Base-by-base conservation (phyloP, 2,329 filamentous ascomycete genomes). In the Sarocladium brachiariae region DNA sequence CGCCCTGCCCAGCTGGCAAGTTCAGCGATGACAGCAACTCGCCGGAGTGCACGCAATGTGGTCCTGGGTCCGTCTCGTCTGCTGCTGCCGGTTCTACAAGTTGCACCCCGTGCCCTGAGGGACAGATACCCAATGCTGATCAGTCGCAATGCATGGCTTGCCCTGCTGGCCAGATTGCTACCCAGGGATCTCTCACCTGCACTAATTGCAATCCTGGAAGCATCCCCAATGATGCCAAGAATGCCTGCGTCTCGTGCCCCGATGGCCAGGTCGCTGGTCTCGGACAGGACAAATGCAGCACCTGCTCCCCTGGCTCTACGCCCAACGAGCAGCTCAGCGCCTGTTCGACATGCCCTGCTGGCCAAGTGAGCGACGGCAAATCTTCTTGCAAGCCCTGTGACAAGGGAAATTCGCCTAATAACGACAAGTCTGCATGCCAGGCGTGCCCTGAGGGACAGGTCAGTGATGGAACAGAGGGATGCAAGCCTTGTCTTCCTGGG, bases 161-260 rank as follows among this genome's bases (percentile, higher is more conserved):
- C 30, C 23, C 27, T 46, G 41, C 41, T 27, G 41, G 41, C 4
- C 10, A 46, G 25, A 11, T 46, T 24, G 23, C 16, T 5, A 8
- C n/a, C 23, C 23, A 21, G 30, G 41, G 41, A 5, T 21, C 21
- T 14, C 4, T 9, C 7, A 46, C 21, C 9, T 46, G 41, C 25
- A 46, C 41, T 4, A 19, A 4, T 11, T 46, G 41, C n/a, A 18
- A 30, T 6, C 4, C 21, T 19, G 41, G 41, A 11, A 31, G 9
- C 10, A 46, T 46, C 16, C 41, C 41, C n/a, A 46, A 46, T n/a
- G 30, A 30, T 4, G 25, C 14, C 41, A 46, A 46, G 41, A 46
- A 25, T 30, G 41, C 23, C 24, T 46, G 41, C 41, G 23, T 6
- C 23, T n/a, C 4, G 13, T 46, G 41, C 16, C 5, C 23, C 3